phyloP scores from a whole-genome alignment of 139 green algal species.

The Axilococcus clingmanii region DNA sequence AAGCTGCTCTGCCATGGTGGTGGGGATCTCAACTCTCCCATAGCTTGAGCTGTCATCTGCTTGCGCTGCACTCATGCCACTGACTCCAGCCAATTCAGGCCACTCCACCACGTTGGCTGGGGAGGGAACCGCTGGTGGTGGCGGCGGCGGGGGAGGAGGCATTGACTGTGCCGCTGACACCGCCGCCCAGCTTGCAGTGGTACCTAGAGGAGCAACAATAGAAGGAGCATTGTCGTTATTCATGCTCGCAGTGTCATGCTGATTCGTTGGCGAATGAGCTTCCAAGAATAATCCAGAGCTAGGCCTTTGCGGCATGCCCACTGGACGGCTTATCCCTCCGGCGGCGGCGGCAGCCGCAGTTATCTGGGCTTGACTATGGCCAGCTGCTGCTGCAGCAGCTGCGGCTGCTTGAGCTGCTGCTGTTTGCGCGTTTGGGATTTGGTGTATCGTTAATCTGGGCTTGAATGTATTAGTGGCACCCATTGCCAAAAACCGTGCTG shows the following conservation, averaged over 20 bases:
- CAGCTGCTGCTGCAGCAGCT: slow-evolving; percentile 3
- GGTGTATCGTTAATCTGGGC: slow-evolving; percentile 19
- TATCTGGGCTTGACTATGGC: neutral
- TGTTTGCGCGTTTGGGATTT: slow-evolving; percentile 7
- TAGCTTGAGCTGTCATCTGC: neutral
- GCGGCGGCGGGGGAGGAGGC: neutral
- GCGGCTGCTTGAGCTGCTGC: slow-evolving; percentile 4
- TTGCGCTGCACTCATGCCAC: neutral
- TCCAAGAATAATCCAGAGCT: neutral
- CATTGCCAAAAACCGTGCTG: slow-evolving; percentile 28
- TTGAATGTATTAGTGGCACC: slow-evolving; percentile 20
- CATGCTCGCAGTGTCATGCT: neutral
- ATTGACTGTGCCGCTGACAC: neutral
- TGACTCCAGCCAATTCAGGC: slow-evolving; percentile 4
- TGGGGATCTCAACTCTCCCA: neutral
- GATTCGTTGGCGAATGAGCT: neutral
- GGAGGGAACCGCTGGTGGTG: neutral
- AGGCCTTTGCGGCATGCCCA: neutral
- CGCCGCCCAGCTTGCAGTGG: neutral
- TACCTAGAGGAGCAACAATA: neutral
- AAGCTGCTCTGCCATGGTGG: slow-evolving; percentile 35
- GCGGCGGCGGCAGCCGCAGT: slow-evolving; percentile 2
- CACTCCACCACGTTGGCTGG: slow-evolving; percentile 1
- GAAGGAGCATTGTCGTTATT: neutral
- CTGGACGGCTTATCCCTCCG: neutral